Conservation (phyloP, 306 rosid genomes). For the Vachellia pachyceras region DNA sequence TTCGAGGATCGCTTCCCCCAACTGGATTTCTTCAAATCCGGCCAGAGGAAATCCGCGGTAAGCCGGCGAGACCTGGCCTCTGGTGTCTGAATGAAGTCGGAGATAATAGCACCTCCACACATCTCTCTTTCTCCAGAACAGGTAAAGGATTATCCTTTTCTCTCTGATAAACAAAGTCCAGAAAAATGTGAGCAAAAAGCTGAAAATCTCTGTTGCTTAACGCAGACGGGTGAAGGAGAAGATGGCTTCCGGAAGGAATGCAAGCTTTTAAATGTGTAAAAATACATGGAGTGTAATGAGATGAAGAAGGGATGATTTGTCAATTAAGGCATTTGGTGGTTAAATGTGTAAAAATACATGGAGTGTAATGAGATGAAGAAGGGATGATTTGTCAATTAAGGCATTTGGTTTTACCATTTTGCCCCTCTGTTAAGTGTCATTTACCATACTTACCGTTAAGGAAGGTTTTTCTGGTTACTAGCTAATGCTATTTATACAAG, state of each 20-base stretch:
- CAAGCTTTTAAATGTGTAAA: neutral
- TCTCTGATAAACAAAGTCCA: neutral
- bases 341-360: neutral
- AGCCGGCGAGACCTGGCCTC: conserved; percentile 43
- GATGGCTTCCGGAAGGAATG: neutral
- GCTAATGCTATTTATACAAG: no score
- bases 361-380: no score
- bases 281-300: no score
- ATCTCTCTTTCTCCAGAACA: conserved; percentile 30
- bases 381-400: no score
- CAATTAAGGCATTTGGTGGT: no score
- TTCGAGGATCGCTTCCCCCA: conserved; percentile 44
- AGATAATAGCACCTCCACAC: conserved; percentile 95
- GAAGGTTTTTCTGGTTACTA: no score
- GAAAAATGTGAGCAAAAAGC: neutral
- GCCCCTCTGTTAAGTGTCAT: neutral
- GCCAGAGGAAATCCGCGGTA: conserved; percentile 64
- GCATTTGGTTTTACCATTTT: conserved; percentile 2
- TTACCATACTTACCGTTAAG: neutral
- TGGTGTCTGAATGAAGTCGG: conserved; percentile 64
- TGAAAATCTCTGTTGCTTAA: neutral
- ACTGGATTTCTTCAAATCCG: conserved; percentile 56
- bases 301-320: no score
- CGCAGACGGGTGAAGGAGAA: neutral
- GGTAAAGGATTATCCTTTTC: neutral